Evolutionary conservation across 2,329 filamentous ascomycete genomes (phyloP).

Genomic region (Huntiella savannae): DNA sequence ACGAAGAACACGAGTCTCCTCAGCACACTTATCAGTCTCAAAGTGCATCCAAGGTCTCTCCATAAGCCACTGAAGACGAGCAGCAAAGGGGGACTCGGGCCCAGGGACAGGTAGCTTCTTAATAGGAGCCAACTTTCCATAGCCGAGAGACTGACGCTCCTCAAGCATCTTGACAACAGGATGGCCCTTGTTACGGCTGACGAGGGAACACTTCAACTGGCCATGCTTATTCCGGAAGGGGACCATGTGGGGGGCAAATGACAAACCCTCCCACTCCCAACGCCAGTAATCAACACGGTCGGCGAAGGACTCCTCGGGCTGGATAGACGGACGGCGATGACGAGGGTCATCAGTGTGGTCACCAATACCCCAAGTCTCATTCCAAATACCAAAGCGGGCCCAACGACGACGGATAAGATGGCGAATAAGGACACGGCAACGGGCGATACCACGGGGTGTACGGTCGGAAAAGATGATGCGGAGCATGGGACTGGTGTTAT

Average conservation of each 20-base stretch:
- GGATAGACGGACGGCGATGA: not conserved
- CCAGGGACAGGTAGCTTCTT: not conserved
- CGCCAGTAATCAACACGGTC: slow-evolving; percentile 3
- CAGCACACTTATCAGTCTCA: not conserved
- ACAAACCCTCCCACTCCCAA: slow-evolving; percentile 8
- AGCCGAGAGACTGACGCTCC: not conserved
- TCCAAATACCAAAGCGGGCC: slow-evolving; percentile 8
- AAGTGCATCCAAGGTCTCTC: slow-evolving; percentile 9
- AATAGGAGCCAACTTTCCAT: not conserved
- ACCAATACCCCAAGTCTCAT: slow-evolving; percentile 7
- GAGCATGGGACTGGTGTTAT: not conserved
- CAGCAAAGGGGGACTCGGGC: not conserved
- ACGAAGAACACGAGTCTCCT: slow-evolving; percentile 4
- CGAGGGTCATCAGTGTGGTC: not conserved
- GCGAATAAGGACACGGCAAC: slow-evolving; percentile 2
- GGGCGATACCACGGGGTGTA: not conserved
- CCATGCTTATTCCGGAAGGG: too few relatives aligned
- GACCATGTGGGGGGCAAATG: not conserved
- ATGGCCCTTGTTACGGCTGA: not conserved
- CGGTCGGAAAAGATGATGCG: not conserved
- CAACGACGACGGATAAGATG: slow-evolving; percentile 8
- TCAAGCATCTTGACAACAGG: slow-evolving; percentile 3
- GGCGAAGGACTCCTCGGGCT: not conserved
- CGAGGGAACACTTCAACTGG: not conserved
- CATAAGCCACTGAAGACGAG: slow-evolving; percentile 1